phyloP scores from a whole-genome alignment of 1,139 yeast genomes.

The Saccharomycopsis hybrid region DNA sequence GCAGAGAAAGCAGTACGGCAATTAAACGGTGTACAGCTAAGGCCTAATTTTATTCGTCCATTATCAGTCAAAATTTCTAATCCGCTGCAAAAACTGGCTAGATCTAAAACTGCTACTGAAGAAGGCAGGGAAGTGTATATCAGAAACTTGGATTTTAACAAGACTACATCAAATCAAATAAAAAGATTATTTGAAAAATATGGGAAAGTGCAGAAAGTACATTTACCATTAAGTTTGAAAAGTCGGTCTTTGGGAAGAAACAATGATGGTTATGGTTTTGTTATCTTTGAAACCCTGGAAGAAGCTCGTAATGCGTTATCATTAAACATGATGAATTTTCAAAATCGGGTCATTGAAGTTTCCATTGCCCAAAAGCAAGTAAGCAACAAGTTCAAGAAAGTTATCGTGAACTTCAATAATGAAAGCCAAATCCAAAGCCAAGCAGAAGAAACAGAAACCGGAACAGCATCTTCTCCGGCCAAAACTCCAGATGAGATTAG shows the following conservation, averaged over 20 bases:
- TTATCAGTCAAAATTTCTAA: slow-evolving; percentile 54
- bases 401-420: slow-evolving; percentile 26
- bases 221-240: slow-evolving; percentile 38
- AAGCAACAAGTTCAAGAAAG: slow-evolving; percentile 27
- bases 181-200: slow-evolving; percentile 31
- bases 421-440: too few species aligned
- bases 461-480: background rate
- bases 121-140: slow-evolving; percentile 51
- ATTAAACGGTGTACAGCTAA: slow-evolving; percentile 36
- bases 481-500: slow-evolving; percentile 2
- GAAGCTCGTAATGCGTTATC: slow-evolving; percentile 39
- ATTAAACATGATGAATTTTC: slow-evolving; percentile 33
- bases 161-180: slow-evolving; percentile 29
- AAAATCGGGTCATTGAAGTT: slow-evolving; percentile 41
- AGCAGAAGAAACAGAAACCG: too few species aligned
- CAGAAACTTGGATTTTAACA: slow-evolving; percentile 42
- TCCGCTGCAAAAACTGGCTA: slow-evolving; percentile 35
- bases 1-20: slow-evolving; percentile 43
- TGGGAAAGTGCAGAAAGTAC: slow-evolving; percentile 46
- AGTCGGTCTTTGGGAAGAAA: slow-evolving; percentile 29
- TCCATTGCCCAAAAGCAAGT: slow-evolving; percentile 33
- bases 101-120: slow-evolving; percentile 36
- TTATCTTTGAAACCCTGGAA: slow-evolving; percentile 36
- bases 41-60: slow-evolving; percentile 20
- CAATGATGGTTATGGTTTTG: slow-evolving; percentile 54